Conservation (phyloP, 352 stramenopile genomes). For the Aphanomyces euteiches region DNA sequence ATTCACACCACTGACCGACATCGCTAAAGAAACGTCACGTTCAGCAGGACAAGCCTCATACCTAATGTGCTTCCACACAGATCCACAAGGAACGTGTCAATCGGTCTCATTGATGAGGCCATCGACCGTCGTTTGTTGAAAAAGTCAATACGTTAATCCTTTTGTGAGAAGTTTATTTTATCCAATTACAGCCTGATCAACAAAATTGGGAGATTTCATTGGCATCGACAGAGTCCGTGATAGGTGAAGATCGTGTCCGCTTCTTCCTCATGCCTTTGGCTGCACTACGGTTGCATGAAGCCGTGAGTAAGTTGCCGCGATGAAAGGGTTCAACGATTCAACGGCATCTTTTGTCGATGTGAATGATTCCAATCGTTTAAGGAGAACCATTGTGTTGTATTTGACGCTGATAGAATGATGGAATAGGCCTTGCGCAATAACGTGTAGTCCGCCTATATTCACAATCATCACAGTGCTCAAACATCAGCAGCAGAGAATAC, state of each 20-base stretch:
- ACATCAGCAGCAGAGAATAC: not conserved
- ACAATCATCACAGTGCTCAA: slow-evolving; percentile 15
- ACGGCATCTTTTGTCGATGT: slow-evolving; percentile 68
- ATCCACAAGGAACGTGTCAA: slow-evolving; percentile 27
- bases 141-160: slow-evolving; percentile 12
- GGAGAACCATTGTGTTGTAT: slow-evolving; percentile 81
- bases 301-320: slow-evolving; percentile 80
- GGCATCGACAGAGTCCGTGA: not conserved
- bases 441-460: slow-evolving; percentile 71
- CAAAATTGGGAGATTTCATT: slow-evolving; percentile 6
- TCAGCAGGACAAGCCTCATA: not conserved
- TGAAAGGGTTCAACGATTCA: slow-evolving; percentile 65
- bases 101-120: slow-evolving; percentile 7
- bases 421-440: slow-evolving; percentile 81
- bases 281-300: slow-evolving; percentile 65
- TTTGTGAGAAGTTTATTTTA: not conserved
- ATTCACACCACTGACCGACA: slow-evolving; percentile 26
- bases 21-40: not conserved
- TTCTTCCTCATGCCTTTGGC: not conserved
- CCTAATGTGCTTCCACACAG: slow-evolving; percentile 24
- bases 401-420: slow-evolving; percentile 84
- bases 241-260: no score
- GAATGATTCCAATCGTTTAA: slow-evolving; percentile 82
- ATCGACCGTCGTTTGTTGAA: slow-evolving; percentile 3
- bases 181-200: not conserved